phyloP scores from a whole-genome alignment of 2,329 filamentous ascomycete species.

The Cucurbitaria berberidis region DNA sequence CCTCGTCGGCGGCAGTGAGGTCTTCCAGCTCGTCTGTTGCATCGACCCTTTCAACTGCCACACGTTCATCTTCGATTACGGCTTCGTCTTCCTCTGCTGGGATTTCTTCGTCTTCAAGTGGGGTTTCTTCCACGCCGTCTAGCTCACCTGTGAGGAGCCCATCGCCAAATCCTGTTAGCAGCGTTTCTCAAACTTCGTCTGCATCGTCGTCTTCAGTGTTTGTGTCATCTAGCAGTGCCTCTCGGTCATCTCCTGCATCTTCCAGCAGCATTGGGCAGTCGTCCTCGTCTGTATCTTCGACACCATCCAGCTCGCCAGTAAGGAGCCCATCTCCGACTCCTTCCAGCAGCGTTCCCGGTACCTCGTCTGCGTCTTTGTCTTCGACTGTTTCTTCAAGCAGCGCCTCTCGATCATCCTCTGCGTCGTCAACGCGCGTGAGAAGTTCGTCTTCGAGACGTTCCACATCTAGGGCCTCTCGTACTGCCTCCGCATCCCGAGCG shows the following conservation, averaged over 20 bases:
- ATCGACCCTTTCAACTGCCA: background rate
- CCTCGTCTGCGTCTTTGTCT: constrained; percentile 58
- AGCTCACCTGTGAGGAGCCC: too few relatives aligned
- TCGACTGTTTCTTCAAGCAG: background rate
- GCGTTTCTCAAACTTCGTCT: background rate
- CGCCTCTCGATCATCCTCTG: background rate
- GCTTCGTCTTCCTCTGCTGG: background rate
- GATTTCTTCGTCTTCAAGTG: background rate
- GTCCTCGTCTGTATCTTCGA: background rate
- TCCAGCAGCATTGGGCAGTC: background rate
- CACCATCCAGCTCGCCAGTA: background rate
- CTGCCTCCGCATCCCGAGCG: too few relatives aligned
- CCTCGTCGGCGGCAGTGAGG: background rate
- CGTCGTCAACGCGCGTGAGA: too few relatives aligned
- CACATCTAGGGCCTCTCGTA: too few relatives aligned
- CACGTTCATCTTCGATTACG: background rate
- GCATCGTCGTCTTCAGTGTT: background rate
- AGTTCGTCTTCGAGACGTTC: too few relatives aligned
- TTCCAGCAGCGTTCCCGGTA: background rate
- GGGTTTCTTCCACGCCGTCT: background rate
- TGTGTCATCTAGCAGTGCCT: too few relatives aligned
- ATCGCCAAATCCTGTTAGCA: too few relatives aligned
- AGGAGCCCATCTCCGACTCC: background rate
- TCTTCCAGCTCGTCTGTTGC: background rate
- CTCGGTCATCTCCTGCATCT: background rate